Base-by-base conservation (phyloP, 108 stramenopile species). In the Nitzschia inconspicua region DNA sequence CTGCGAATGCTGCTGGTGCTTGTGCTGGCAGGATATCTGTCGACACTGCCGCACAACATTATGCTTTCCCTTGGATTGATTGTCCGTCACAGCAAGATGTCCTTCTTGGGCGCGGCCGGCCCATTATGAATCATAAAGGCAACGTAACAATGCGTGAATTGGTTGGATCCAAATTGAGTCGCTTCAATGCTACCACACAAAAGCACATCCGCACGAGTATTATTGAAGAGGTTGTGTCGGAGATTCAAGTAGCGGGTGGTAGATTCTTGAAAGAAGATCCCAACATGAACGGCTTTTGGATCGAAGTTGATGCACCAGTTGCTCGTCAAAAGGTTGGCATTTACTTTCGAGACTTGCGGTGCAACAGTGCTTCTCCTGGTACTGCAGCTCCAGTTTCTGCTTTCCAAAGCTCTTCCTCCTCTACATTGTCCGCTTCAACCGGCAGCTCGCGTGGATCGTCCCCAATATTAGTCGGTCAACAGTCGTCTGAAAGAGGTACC, bases 21-120 rank as follows among this genome's bases (percentile, higher is more conserved):
- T n/a, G n/a, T n/a, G n/a, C n/a, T n/a, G n/a, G n/a, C n/a, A n/a
- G n/a, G n/a, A n/a, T n/a, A n/a, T n/a, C n/a, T n/a, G n/a, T n/a
- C n/a, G n/a, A n/a, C n/a, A n/a, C n/a, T n/a, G n/a, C n/a, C n/a
- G n/a, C n/a, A n/a, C n/a, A n/a, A n/a, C n/a, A n/a, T n/a, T n/a
- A n/a, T n/a, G n/a, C n/a, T n/a, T n/a, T n/a, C n/a, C 28, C 20
- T 32, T 37, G 35, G 24, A 37, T 54, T 23, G 52, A 36, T 37
- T 54, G 52, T 28, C 60, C 60, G 5, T 47, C 39, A 27, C 51
- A 29, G 8, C 36, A 20, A 11, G 68, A 70, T 36, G 43, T 70
- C 29, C 44, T 70, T 18, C 44, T 70, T 19, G 68, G 68, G 16
- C 54, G 58, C 23, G 68, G 68, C n/a, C 54, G 40, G 47, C 68